Percentiles rank a stretch among this genome's conserved stretches.
Evolutionary conservation across 2,329 filamentous ascomycete species (phyloP).

Genomic region (Phyllosticta ampelicida): DNA sequence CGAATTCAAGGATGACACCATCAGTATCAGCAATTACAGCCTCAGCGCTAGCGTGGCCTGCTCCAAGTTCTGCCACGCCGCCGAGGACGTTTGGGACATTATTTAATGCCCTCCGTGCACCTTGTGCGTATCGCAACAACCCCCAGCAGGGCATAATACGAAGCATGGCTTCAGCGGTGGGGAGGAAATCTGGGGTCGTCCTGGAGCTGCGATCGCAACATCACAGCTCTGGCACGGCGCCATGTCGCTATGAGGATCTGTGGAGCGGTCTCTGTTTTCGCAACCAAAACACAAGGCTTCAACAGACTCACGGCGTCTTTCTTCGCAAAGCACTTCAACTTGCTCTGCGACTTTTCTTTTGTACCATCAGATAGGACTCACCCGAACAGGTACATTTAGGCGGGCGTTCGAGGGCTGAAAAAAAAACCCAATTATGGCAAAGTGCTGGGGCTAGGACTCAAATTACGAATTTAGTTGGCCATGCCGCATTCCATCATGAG

Average conservation of each 20-base stretch:
- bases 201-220: slow-evolving; percentile 59
- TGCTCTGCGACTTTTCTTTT: slow-evolving; percentile 37
- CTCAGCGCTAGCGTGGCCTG: slow-evolving; percentile 95
- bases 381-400: background rate
- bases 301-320: slow-evolving; percentile 58
- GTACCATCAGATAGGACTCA: slow-evolving; percentile 18
- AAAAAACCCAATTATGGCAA: too few relatives aligned
- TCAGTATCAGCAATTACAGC: slow-evolving; percentile 97
- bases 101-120: slow-evolving; percentile 43
- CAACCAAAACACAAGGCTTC: slow-evolving; percentile 75
- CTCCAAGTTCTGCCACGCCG: slow-evolving; percentile 98
- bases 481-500: background rate
- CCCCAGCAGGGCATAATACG: background rate
- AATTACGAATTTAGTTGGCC: background rate
- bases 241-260: slow-evolving; percentile 46
- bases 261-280: slow-evolving; percentile 68
- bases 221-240: slow-evolving; percentile 42
- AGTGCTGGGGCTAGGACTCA: background rate
- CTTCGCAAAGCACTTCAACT: slow-evolving; percentile 55
- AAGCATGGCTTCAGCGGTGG: slow-evolving; percentile 7
- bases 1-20: slow-evolving; percentile 87
- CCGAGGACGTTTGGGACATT: slow-evolving; percentile 92
- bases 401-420: background rate
- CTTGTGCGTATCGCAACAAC: background rate
- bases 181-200: slow-evolving; percentile 15